Evolutionary conservation across 202 grass and related monocot species (phyloP), one percentile per base, ranked within the genome.

Genomic region (Panicum virgatum): DNA sequence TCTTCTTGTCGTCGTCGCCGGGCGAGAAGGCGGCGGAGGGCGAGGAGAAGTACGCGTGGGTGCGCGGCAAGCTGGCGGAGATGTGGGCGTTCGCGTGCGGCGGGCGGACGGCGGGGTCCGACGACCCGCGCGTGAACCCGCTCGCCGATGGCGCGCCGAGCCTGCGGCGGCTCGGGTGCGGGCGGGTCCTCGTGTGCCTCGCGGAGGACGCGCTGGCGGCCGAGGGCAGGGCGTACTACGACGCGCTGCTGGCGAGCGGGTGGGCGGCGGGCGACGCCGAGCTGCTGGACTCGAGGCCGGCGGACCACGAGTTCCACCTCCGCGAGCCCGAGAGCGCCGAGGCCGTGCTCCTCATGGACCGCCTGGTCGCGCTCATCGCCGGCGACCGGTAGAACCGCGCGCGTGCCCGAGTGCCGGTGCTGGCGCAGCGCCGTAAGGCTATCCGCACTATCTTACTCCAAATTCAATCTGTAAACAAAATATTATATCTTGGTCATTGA

Each of bases 121-220:
- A 89, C 69, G 80, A 96, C 71, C 86, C 85, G 25, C 75, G 57
- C 36, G 68, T 90, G 59, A 83, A 90, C 78, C 93, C 90, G 69
- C 19, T 84, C 6, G 90, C 38, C 9, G 82, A 27, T 8, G 43
- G 86, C 23, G 84, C 84, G 26, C 48, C 78, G 44, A 75, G 84
- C 82, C 63, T 84, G 80, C 9, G 58, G 71, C 37, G 68, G 7
- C 56, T 92, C 46, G 88, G 69, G 56, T 96, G 93, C 86, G 62
- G 15, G 16, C 69, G 88, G 0, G 83, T 90, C 1, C 61, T 88
- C 3, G 75, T 88, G 22, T 79, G 80, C 80, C 9, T 79, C 12
- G 90, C 86, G 69, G 90, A 82, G 67, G 83, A 88, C 26, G 83
- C 79, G 88, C 85, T 88, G 36, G 62, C 32, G 25, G 11, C 52